phyloP scores from a whole-genome alignment of 441 rosid species.

The Hura crepitans region DNA sequence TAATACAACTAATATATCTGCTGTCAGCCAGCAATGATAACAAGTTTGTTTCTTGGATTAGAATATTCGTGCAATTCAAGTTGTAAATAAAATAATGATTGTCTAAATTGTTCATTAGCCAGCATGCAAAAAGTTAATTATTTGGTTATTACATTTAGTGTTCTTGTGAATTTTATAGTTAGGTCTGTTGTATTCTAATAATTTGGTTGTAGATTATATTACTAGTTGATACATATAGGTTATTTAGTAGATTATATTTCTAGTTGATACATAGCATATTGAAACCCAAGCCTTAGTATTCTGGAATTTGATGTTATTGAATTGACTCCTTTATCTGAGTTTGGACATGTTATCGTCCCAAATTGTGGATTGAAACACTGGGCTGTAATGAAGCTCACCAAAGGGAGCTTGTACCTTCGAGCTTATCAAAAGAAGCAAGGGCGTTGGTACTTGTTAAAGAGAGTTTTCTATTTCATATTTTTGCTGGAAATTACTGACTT shows the following conservation, averaged over 20 bases:
- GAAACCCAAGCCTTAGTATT: neutral
- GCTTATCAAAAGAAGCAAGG: no score
- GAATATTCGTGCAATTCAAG: neutral
- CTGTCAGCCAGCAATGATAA: no score
- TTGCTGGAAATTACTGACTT: no score
- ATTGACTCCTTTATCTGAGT: neutral
- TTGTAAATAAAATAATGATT: neutral
- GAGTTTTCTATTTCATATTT: no score
- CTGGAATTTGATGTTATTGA: neutral
- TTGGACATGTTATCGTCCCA: no score
- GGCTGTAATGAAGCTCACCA: no score
- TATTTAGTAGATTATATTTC: slow-evolving; percentile 1
- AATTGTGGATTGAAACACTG: no score
- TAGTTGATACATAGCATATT: neutral
- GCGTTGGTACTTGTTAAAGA: no score
- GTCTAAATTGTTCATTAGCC: neutral
- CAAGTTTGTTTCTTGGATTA: neutral
- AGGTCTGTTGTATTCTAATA: neutral
- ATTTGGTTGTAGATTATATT: neutral
- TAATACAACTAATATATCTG: no score
- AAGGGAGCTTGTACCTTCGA: no score
- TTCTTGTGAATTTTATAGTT: neutral
- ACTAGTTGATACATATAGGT: neutral
- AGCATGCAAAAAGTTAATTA: neutral
- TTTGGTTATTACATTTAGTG: neutral